A percentile compares a stretch with the other conserved stretches of the same genome.
These are phyloP conservation scores for Fagus sylvatica DNA, from an alignment of 306 rosid genomes.

Conservation along the genomic window DNA sequence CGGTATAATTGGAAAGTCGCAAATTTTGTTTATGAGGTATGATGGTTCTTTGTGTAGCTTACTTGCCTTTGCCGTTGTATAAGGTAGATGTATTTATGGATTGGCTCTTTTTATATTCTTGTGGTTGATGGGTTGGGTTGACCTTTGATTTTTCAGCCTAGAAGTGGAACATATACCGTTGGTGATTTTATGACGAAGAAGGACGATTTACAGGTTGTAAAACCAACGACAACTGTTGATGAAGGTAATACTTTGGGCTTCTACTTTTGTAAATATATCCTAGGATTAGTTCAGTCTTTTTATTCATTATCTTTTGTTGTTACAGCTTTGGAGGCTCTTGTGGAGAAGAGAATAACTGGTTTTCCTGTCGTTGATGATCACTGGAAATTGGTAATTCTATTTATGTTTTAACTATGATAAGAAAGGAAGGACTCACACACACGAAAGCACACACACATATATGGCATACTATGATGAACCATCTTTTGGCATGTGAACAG, in stretches of 20 bases:
- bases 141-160: constrained; percentile 36
- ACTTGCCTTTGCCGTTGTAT: background rate
- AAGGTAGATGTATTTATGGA: background rate
- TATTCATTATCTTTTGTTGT: background rate
- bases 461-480: background rate
- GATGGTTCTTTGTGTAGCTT: background rate
- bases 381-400: constrained; percentile 73
- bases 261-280: background rate
- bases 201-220: constrained; percentile 63
- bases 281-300: background rate
- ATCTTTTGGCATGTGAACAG: background rate
- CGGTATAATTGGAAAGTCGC: background rate
- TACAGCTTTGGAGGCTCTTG: constrained; percentile 76
- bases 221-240: constrained; percentile 71
- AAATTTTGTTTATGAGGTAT: background rate
- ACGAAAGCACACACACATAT: no score
- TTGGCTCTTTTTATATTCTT: background rate
- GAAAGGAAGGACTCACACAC: background rate
- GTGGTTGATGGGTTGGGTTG: background rate
- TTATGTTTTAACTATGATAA: background rate
- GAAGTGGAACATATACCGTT: constrained; percentile 58
- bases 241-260: constrained; percentile 52
- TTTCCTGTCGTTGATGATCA: constrained; percentile 92
- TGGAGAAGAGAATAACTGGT: constrained; percentile 80
- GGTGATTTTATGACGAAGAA: constrained; percentile 89